Evolutionary conservation across 345 rosid species (phyloP).

Genomic region (Syzygium aqueum): DNA sequence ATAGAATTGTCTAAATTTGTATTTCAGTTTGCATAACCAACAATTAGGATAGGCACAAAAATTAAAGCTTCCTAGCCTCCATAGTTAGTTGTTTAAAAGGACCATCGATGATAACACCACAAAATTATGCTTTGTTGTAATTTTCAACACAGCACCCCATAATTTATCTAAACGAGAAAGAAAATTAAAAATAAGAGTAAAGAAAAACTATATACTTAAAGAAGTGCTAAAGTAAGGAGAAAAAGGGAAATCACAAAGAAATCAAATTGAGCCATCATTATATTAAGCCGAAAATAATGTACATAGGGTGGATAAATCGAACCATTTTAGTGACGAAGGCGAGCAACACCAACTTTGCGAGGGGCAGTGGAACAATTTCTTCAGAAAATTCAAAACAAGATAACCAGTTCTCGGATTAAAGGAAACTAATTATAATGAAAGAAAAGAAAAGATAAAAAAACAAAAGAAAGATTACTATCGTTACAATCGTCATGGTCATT

Average conservation of each 20-base stretch:
- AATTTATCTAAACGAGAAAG: neutral
- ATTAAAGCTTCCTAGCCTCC: neutral
- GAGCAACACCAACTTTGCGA: neutral
- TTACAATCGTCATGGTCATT: neutral
- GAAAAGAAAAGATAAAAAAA: neutral
- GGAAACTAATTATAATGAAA: too few species aligned
- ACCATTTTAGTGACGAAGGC: neutral
- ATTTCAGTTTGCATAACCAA: neutral
- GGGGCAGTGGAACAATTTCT: neutral
- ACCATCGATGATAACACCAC: neutral
- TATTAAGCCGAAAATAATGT: neutral
- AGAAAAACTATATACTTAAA: neutral
- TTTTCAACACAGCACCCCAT: neutral
- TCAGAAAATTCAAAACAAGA: neutral
- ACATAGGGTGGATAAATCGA: neutral
- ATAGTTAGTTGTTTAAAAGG: neutral
- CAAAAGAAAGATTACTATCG: neutral
- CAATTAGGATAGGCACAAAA: neutral
- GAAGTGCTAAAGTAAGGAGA: neutral
- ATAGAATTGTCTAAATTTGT: neutral
- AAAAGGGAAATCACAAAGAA: neutral
- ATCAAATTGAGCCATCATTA: neutral
- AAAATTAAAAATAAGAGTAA: neutral
- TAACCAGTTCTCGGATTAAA: neutral
- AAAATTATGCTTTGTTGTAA: neutral